Evolutionary conservation across 345 rosid species (phyloP).

Genomic region (Ceriops tagal): DNA sequence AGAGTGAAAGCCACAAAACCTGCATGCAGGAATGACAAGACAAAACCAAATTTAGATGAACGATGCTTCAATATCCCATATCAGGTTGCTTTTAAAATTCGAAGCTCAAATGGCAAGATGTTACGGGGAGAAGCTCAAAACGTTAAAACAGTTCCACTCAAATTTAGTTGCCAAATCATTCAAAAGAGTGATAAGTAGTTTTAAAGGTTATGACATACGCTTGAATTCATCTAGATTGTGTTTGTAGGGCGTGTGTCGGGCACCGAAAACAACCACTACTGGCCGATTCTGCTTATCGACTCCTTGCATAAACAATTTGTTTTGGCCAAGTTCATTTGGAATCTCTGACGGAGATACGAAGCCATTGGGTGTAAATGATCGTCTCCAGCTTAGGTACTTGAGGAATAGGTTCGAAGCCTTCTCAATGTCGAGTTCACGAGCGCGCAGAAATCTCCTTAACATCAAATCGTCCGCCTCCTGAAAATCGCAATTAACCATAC

Average conservation of each 20-base stretch:
- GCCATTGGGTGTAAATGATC: conserved; percentile 52
- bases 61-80: not conserved
- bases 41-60: not conserved
- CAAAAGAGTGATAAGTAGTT: not conserved
- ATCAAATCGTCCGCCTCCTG: conserved; percentile 77
- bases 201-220: conserved; percentile 37
- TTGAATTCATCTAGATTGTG: conserved; percentile 69
- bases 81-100: no score
- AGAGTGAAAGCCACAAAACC: conserved; percentile 64
- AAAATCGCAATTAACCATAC: conserved; percentile 1
- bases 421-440: conserved; percentile 82
- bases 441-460: conserved; percentile 79
- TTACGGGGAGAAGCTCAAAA: no score
- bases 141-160: no score
- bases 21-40: conserved; percentile 17
- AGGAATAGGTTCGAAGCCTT: conserved; percentile 69
- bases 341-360: conserved; percentile 51
- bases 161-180: not conserved
- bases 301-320: conserved; percentile 74
- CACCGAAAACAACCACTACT: conserved; percentile 47
- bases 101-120: no score
- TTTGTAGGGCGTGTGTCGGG: conserved; percentile 61
- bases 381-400: conserved; percentile 71
- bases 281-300: conserved; percentile 71
- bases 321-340: conserved; percentile 53